These are phyloP conservation scores for Eruca vesicaria DNA, from an alignment of 441 rosid species.

Conservation along the genomic window DNA sequence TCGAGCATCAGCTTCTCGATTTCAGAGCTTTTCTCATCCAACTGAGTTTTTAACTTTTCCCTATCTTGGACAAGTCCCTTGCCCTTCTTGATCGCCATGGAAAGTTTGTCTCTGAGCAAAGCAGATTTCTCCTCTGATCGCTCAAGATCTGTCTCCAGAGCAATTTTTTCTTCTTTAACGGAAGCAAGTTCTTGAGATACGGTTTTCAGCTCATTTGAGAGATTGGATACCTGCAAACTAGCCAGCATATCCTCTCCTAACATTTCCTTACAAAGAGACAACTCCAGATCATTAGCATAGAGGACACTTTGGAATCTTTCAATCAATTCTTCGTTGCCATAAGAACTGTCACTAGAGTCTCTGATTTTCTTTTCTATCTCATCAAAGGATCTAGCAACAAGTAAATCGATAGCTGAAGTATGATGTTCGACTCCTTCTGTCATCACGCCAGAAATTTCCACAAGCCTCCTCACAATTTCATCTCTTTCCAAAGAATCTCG, in stretches of 20 bases:
- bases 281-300: constrained; percentile 64
- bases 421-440: constrained; percentile 40
- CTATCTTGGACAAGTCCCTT: constrained; percentile 92
- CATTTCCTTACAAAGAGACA: constrained; percentile 59
- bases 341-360: constrained; percentile 39
- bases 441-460: constrained; percentile 58
- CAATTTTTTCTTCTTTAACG: constrained; percentile 57
- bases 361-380: constrained; percentile 51
- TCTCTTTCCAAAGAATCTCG: constrained; percentile 57
- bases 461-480: constrained; percentile 51
- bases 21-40: constrained; percentile 72
- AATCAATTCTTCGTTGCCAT: constrained; percentile 41
- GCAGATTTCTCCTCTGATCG: constrained; percentile 84
- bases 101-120: constrained; percentile 76
- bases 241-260: constrained; percentile 59
- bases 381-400: constrained; percentile 56
- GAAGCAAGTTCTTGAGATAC: constrained; percentile 47
- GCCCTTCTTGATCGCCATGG: constrained; percentile 96
- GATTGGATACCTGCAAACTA: constrained; percentile 45
- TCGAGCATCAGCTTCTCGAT: constrained; percentile 64
- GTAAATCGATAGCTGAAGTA: constrained; percentile 18
- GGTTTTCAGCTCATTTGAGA: constrained; percentile 40
- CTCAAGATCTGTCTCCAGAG: constrained; percentile 64
- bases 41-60: constrained; percentile 61
- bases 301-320: constrained; percentile 67